Conservation (phyloP, 2,329 filamentous ascomycete species). For the Penicillium occitanis region DNA sequence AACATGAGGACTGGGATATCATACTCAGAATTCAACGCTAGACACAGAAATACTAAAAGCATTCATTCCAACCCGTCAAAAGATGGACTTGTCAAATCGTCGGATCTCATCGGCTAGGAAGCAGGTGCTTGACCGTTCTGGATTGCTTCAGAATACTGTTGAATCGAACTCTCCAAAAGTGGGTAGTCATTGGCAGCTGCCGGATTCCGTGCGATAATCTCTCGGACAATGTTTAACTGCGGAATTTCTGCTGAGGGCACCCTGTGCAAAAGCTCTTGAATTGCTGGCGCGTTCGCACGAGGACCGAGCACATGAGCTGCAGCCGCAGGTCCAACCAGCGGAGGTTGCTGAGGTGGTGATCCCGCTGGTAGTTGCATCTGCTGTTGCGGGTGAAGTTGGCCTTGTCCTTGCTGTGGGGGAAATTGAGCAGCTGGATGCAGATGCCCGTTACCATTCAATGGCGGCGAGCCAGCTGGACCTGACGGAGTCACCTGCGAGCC, state of each 20-base stretch:
- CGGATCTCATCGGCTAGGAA: background rate
- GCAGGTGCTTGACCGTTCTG: constrained; percentile 10
- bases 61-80: background rate
- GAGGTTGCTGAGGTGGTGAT: constrained; percentile 25
- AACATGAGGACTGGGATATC: background rate
- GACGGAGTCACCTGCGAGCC: constrained; percentile 14
- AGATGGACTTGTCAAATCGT: background rate
- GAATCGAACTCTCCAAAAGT: constrained; percentile 44
- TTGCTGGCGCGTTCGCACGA: constrained; percentile 63
- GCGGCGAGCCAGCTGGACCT: background rate
- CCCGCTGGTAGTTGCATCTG: constrained; percentile 23
- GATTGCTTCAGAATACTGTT: constrained; percentile 25
- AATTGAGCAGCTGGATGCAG: constrained; percentile 10
- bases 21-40: constrained; percentile 9
- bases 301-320: constrained; percentile 65
- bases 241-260: constrained; percentile 66
- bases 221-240: constrained; percentile 72
- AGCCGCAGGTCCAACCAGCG: constrained; percentile 52
- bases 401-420: constrained; percentile 11
- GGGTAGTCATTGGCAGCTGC: constrained; percentile 61
- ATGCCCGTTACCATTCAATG: background rate
- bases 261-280: constrained; percentile 68
- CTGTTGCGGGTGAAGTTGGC: constrained; percentile 22
- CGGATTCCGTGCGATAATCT: constrained; percentile 66
- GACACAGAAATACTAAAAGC: background rate